phyloP scores from a whole-genome alignment of 1,284 basidiomycete species.

The Macrocybe sp. region DNA sequence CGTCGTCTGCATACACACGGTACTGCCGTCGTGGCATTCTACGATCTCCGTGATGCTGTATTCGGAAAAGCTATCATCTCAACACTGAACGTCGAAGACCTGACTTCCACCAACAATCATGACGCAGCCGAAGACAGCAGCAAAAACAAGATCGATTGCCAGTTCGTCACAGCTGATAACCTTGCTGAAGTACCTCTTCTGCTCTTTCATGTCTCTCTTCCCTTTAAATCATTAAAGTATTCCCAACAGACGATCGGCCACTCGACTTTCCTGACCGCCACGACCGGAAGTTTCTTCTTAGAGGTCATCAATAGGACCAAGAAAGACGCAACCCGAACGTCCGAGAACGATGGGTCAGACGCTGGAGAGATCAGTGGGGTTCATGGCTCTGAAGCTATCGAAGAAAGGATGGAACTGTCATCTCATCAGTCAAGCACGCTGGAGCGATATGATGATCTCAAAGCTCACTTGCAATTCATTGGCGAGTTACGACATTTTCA shows the following conservation, averaged over 20 bases:
- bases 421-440: no score
- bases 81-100: conserved; percentile 15
- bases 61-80: conserved; percentile 39
- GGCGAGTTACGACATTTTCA: no score
- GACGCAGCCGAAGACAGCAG: conserved; percentile 19
- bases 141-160: conserved; percentile 28
- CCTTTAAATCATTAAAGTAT: not conserved
- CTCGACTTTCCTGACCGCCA: conserved; percentile 29
- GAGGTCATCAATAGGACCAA: no score
- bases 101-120: conserved; percentile 24
- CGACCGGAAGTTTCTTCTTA: conserved; percentile 22
- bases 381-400: not conserved
- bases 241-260: conserved; percentile 29
- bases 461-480: no score
- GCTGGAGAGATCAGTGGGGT: conserved; percentile 6
- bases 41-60: conserved; percentile 52
- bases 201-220: not conserved
- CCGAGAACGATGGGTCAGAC: conserved; percentile 12
- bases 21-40: conserved; percentile 55
- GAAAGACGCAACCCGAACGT: conserved; percentile 9
- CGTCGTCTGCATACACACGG: conserved; percentile 44
- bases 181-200: conserved; percentile 25
- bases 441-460: no score
- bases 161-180: conserved; percentile 31
- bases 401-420: conserved; percentile 2